Percentiles rank a stretch among this genome's conserved stretches.
These are phyloP conservation scores for Leptodontidium sp. DNA, from an alignment of 2,329 filamentous ascomycete species.

Conservation along the genomic window DNA sequence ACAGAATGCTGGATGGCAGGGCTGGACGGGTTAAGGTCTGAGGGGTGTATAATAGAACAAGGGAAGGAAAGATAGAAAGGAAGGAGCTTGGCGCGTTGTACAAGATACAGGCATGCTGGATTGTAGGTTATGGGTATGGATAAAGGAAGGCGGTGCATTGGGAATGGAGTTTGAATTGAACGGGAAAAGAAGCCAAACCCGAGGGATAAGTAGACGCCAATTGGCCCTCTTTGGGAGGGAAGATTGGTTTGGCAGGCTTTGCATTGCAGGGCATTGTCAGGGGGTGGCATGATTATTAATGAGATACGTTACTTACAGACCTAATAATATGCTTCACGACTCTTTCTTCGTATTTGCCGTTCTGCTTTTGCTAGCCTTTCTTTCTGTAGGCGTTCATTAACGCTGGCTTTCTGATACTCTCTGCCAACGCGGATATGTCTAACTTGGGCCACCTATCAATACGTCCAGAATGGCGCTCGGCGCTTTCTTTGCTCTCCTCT, in stretches of 20 bases:
- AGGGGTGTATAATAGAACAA: neutral
- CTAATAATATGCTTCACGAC: slow-evolving; percentile 11
- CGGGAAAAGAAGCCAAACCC: neutral
- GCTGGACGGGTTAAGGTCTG: neutral
- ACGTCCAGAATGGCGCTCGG: no score
- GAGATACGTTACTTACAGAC: slow-evolving; percentile 17
- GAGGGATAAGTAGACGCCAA: neutral
- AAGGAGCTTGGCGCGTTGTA: neutral
- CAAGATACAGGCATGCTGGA: neutral
- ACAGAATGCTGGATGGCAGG: slow-evolving; percentile 31
- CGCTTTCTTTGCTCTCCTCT: no score
- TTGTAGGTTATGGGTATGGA: slow-evolving; percentile 1
- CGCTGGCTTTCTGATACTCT: no score
- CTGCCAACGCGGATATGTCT: no score
- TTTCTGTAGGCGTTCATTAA: no score
- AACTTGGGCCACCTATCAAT: no score
- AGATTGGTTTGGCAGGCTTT: neutral
- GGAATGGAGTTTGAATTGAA: slow-evolving; percentile 8
- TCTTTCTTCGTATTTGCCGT: neutral
- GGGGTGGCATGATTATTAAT: slow-evolving; percentile 7
- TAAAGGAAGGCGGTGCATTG: slow-evolving; percentile 15
- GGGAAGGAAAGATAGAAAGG: no score
- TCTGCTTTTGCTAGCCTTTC: neutral
- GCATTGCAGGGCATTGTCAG: neutral
- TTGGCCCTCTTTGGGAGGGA: neutral